These are phyloP conservation scores for Globisporangium splendens DNA, from an alignment of 352 stramenopile genomes.

Conservation along the genomic window DNA sequence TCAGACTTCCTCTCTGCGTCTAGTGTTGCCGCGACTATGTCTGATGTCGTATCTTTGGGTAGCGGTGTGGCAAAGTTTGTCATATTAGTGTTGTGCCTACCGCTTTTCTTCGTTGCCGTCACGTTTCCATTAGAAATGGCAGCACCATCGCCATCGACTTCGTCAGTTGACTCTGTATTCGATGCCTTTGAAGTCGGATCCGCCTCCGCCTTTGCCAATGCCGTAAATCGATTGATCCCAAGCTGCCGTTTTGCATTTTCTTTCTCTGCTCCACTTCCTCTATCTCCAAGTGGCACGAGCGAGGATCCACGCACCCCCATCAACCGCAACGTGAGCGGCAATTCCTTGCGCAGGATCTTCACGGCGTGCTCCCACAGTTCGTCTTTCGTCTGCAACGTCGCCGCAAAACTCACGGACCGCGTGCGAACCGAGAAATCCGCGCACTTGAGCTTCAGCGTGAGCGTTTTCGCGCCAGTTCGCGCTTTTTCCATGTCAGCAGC, in stretches of 20 bases:
- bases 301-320: constrained; percentile 59
- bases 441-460: constrained; percentile 76
- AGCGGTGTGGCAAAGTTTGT: constrained; percentile 9
- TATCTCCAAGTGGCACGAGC: constrained; percentile 28
- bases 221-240: constrained; percentile 39
- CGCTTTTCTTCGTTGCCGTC: not conserved
- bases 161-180: constrained; percentile 3
- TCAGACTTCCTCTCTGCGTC: constrained; percentile 3
- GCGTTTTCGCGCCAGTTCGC: constrained; percentile 38
- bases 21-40: constrained; percentile 18
- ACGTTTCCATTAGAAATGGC: not conserved
- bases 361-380: constrained; percentile 43
- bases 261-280: constrained; percentile 10
- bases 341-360: constrained; percentile 53
- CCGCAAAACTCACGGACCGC: constrained; percentile 42
- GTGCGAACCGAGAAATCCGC: constrained; percentile 57
- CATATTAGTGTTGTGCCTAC: constrained; percentile 9
- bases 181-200: too few relatives aligned
- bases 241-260: constrained; percentile 36
- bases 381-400: constrained; percentile 35
- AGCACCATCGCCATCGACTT: not conserved
- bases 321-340: constrained; percentile 63
- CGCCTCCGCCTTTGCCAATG: not conserved
- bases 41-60: constrained; percentile 8
- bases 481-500: constrained; percentile 48